Evolutionary conservation across 1,284 basidiomycete species (phyloP), one percentile per base, ranked within the genome.

Genomic region (Cronartium quercuum): DNA sequence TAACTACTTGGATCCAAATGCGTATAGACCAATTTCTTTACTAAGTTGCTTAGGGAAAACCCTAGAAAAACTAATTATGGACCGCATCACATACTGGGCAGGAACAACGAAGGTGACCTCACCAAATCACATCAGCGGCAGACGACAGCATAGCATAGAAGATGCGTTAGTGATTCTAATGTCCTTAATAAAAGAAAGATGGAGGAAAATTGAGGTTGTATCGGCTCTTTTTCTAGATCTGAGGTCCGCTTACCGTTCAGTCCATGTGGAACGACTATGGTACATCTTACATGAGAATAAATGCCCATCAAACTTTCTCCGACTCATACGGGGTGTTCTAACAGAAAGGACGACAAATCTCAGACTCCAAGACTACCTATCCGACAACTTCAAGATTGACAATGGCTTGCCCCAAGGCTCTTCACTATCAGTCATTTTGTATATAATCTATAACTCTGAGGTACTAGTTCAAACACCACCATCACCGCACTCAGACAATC

Each of bases 391-490:
- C 60, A 37, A 34, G 10, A 34, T 70, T 6, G 40, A 40, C 6
- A 62, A 61, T 21, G 68, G 68, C 6, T 44, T 70, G 18, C 68
- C 68, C 55, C 68, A 70, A 70, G 68, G 68, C 9, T 69, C 67
- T 9, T 57, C 68, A 13, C 42, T 70, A 3, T 70, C 41, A 5
- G 40, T 47, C 9, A 62, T 64, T 9, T 61, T 70, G 6, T 70
- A 70, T 42, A 63, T 70, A 37, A 51, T 70, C 12, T 63, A 70
- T 40, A 70, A 63, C 55, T 70, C 68, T 2, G 15, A 13, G 4
- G 12, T 68, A 5, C 24, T 68, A 2, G 44, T 40, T 38, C 6
- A 40, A 9, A 12, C 29, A 5, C n/a, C 34, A 1, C 2, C 61
- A 3, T 35, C 9, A 37, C 18, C 55, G 18, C 6, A 18, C 15